Evolutionary conservation across 495 filamentous ascomycete species (phyloP).

Genomic region (Trichoderma erinaceum): DNA sequence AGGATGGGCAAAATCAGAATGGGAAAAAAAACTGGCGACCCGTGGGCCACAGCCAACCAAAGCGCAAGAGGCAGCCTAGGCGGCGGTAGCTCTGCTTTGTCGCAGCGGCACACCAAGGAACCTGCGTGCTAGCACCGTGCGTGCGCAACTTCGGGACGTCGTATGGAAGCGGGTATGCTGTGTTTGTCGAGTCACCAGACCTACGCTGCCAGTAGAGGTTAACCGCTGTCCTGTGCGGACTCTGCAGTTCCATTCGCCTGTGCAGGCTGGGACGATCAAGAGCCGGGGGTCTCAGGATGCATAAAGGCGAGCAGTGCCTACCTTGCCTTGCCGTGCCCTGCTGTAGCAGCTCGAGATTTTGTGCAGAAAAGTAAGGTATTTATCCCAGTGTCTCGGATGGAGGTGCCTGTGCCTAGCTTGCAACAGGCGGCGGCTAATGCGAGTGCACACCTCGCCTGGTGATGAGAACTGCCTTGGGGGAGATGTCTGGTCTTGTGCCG

Average conservation of each 20-base stretch:
- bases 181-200: slow-evolving; percentile 14
- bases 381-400: background rate
- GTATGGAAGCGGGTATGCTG: slow-evolving; percentile 14
- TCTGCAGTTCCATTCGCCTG: slow-evolving; percentile 3
- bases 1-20: slow-evolving; percentile 9
- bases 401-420: slow-evolving; percentile 5
- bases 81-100: slow-evolving; percentile 20
- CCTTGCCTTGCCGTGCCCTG: too few relatives aligned
- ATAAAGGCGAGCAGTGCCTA: background rate
- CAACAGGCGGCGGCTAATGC: background rate
- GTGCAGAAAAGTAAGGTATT: background rate
- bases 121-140: slow-evolving; percentile 16
- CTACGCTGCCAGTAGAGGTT: slow-evolving; percentile 10
- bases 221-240: slow-evolving; percentile 8
- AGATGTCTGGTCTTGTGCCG: background rate
- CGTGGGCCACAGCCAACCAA: slow-evolving; percentile 17
- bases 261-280: background rate
- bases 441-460: background rate
- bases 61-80: slow-evolving; percentile 14
- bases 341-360: background rate
- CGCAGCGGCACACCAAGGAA: slow-evolving; percentile 16
- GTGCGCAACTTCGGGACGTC: slow-evolving; percentile 19
- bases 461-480: background rate
- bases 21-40: slow-evolving; percentile 21
- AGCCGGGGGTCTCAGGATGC: slow-evolving; percentile 11